A percentile compares a stretch with the other conserved stretches of the same genome.
Evolutionary conservation across 2,329 filamentous ascomycete species (phyloP).

Genomic region (Plenodomus lindquistii): DNA sequence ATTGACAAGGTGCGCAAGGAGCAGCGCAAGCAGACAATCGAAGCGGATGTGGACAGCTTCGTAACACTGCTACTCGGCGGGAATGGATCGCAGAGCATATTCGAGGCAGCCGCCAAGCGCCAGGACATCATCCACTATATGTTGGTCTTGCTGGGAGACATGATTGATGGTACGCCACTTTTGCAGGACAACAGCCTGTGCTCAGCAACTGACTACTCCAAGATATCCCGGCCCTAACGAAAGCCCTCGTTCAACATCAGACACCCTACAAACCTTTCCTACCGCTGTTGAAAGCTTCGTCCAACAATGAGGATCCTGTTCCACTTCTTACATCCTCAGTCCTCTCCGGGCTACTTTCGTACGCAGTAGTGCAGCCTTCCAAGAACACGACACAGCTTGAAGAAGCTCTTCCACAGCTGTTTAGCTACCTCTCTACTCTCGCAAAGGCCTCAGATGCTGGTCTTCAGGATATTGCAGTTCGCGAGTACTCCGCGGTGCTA

Average conservation of each 20-base stretch:
- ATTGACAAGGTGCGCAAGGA: conserved; percentile 97
- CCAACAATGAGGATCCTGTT: conserved; percentile 82
- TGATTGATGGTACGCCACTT: conserved; percentile 72
- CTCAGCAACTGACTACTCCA: background rate
- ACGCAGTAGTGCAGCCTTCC: conserved; percentile 63
- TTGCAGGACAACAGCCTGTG: background rate
- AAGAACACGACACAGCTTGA: conserved; percentile 65
- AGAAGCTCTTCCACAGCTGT: conserved; percentile 78
- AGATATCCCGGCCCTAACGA: conserved; percentile 81
- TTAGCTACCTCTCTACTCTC: conserved; percentile 82
- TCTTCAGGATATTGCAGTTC: conserved; percentile 92
- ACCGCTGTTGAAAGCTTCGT: conserved; percentile 80
- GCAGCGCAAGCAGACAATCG: conserved; percentile 79
- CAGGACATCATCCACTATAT: conserved; percentile 94
- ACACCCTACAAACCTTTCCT: conserved; percentile 77
- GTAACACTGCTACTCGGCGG: conserved; percentile 76
- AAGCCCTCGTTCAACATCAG: conserved; percentile 73
- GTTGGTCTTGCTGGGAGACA: conserved; percentile 82
- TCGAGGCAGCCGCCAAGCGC: conserved; percentile 80
- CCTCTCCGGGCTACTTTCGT: conserved; percentile 75
- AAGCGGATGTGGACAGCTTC: conserved; percentile 79
- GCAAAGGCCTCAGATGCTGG: conserved; percentile 85
- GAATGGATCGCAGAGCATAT: conserved; percentile 68
- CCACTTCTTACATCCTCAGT: conserved; percentile 89
- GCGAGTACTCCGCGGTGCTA: conserved; percentile 84